phyloP scores from a whole-genome alignment of 345 rosid genomes.

The Hibiscus tridactylites region DNA sequence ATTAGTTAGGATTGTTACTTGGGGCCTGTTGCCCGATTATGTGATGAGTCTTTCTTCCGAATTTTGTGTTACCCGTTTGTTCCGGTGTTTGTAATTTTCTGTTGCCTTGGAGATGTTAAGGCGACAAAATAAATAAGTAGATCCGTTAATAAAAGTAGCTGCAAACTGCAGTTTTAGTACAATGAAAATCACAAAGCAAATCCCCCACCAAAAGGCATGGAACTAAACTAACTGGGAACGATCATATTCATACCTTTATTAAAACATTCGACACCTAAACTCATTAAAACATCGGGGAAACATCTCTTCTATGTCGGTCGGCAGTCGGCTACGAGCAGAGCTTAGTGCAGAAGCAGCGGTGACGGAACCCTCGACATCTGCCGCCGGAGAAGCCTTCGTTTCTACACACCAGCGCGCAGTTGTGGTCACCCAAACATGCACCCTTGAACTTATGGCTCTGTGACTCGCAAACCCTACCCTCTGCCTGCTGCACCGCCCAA shows the following conservation, averaged over 20 bases:
- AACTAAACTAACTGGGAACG: not conserved
- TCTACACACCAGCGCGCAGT: conserved; percentile 32
- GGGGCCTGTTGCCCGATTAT: too few species aligned
- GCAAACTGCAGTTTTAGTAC: not conserved
- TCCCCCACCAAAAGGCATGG: not conserved
- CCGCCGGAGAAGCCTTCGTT: conserved; percentile 29
- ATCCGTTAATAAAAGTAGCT: not conserved
- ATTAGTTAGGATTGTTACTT: too few species aligned
- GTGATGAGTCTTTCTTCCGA: too few species aligned
- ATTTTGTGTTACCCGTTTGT: too few species aligned
- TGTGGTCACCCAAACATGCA: conserved; percentile 19
- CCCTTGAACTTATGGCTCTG: conserved; percentile 29
- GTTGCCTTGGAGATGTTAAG: too few species aligned
- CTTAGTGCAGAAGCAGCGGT: conserved; percentile 29
- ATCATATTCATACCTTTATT: not conserved
- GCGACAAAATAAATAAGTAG: not conserved
- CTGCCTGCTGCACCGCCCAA: conserved; percentile 18
- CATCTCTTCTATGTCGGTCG: not conserved
- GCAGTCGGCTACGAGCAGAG: conserved; percentile 5
- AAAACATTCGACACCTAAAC: not conserved
- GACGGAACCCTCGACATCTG: conserved; percentile 24
- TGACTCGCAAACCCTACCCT: conserved; percentile 31
- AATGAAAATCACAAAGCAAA: not conserved
- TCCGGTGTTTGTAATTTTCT: too few species aligned
- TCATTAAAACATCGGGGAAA: not conserved